Conservation (phyloP, 768 basidiomycete species). For the Boletellus emodensis region DNA sequence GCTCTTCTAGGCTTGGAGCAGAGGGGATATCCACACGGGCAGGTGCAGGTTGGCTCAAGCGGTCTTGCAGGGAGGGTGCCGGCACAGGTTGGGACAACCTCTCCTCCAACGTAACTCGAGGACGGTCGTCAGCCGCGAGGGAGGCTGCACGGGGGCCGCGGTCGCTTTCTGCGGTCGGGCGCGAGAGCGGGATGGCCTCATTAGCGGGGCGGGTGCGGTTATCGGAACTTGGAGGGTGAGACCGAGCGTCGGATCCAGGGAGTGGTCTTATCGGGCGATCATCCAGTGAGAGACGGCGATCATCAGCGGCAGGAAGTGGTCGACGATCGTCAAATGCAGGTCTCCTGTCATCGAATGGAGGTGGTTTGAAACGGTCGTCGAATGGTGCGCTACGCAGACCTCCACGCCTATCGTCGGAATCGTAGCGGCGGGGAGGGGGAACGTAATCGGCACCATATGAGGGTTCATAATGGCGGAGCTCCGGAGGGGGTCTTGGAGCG, state of each 20-base stretch:
- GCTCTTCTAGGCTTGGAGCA: slow-evolving; percentile 39
- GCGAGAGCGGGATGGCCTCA: slow-evolving; percentile 17
- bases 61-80: slow-evolving; percentile 36
- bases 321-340: slow-evolving; percentile 29
- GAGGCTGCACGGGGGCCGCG: slow-evolving; percentile 18
- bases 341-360: slow-evolving; percentile 30
- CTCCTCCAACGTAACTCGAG: slow-evolving; percentile 35
- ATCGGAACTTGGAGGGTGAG: slow-evolving; percentile 12
- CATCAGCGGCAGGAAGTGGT: slow-evolving; percentile 20
- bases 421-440: slow-evolving; percentile 34
- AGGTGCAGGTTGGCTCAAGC: slow-evolving; percentile 32
- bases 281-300: slow-evolving; percentile 26
- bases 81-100: slow-evolving; percentile 34
- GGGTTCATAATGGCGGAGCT: slow-evolving; percentile 47
- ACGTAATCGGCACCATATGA: slow-evolving; percentile 34
- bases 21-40: slow-evolving; percentile 23
- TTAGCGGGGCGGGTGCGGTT: slow-evolving; percentile 19
- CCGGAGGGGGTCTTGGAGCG: slow-evolving; percentile 41
- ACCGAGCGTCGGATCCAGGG: slow-evolving; percentile 17
- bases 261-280: slow-evolving; percentile 31
- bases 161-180: slow-evolving; percentile 25
- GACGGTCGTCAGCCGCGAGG: slow-evolving; percentile 25
- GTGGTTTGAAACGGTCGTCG: slow-evolving; percentile 25
- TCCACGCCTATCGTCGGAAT: slow-evolving; percentile 28
- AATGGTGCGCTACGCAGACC: slow-evolving; percentile 14